Base-by-base conservation (phyloP, 345 rosid genomes). In the Carallia pectinifolia region DNA sequence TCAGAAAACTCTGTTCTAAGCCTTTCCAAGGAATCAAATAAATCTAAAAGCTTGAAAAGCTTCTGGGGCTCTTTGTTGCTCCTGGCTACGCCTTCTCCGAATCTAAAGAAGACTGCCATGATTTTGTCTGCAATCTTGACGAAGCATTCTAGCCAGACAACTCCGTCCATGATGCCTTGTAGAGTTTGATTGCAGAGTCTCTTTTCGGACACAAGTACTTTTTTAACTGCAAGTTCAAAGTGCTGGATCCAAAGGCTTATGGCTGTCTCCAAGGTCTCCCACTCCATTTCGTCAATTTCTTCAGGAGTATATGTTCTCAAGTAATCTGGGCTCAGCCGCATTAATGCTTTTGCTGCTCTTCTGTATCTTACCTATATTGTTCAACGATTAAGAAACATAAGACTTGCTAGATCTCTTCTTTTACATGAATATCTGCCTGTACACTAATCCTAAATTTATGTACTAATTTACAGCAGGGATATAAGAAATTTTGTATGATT, bases 61-160 rank as follows among this genome's bases (percentile, higher is more conserved):
- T 88, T 88, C 62, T 85, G 87, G 1, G 90, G 90, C 72, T 88
- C 90, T 60, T 82, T 86, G 68, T 61, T 84, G 68, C 92, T 84
- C 60, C 87, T 80, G 2, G 90, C 85, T 7, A 85, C 84, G 39
- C 93, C 93, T 78, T 88, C 90, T 2, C 90, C 88, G 19, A 85
- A 86, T 37, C 88, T 85, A 68, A 86, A 88, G 74, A 88, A 88
- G 8, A 88, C 90, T 16, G 89, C 90, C 86, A 83, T 83, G 87
- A 88, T 81, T 71, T 86, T 88, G 68, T 86, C 88, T 0, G 89
- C 84, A 27, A 81, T 84, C 81, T 86, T 88, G 37, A 83, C 77
- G 30, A 86, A 88, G 82, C 92, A 88, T 62, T 86, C 89, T 2
- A 72, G 71, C 90, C 90, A 85, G 19, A 88, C 77, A 4, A 65